Evolutionary conservation across 2,329 filamentous ascomycete genomes (phyloP).

Genomic region (Paramyrothecium sp.): DNA sequence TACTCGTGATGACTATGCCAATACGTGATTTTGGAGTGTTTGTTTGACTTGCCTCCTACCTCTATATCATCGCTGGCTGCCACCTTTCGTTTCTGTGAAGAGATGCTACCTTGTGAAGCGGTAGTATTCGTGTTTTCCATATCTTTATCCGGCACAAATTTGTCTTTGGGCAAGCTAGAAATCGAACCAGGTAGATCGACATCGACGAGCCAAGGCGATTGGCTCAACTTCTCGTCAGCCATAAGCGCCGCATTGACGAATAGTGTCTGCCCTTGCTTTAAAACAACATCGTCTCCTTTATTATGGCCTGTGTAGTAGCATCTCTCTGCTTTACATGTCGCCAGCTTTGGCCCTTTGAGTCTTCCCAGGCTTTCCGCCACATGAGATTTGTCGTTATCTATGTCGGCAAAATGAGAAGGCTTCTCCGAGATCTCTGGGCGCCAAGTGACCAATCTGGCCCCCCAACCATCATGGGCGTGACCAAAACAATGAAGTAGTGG

Average conservation of each 20-base stretch:
- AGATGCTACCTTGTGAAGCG: too few species aligned
- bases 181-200: too few species aligned
- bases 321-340: background rate
- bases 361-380: slow-evolving; percentile 31
- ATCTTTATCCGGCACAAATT: too few species aligned
- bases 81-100: too few species aligned
- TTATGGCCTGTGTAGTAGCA: slow-evolving; percentile 7
- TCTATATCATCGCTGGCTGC: too few species aligned
- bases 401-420: slow-evolving; percentile 44
- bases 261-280: slow-evolving; percentile 9
- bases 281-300: background rate
- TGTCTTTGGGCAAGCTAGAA: too few species aligned
- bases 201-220: slow-evolving; percentile 14
- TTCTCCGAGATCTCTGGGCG: slow-evolving; percentile 16
- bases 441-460: slow-evolving; percentile 47
- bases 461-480: slow-evolving; percentile 31
- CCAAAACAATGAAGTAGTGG: slow-evolving; percentile 36
- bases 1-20: too few species aligned
- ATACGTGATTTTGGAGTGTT: too few species aligned
- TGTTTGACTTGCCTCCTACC: too few species aligned
- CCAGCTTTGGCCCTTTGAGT: background rate
- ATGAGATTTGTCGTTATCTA: slow-evolving; percentile 42
- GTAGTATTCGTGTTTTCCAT: too few species aligned
- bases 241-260: slow-evolving; percentile 19
- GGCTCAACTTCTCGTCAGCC: background rate